Percentiles rank a stretch among this genome's conserved stretches.
Conservation (phyloP, 441 rosid genomes). For the Erysimum cheiri region DNA sequence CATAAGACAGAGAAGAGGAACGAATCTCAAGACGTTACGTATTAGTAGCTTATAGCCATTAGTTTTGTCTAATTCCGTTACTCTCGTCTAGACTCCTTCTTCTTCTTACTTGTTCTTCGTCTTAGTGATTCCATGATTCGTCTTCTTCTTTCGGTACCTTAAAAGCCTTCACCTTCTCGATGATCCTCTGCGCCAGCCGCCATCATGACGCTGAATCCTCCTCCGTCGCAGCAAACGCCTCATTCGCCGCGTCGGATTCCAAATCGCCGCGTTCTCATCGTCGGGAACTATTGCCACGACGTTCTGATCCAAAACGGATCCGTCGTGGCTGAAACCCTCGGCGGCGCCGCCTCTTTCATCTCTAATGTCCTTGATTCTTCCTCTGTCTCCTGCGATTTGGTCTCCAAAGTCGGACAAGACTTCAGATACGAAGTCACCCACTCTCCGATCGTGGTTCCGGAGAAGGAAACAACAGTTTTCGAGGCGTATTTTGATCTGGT, state of each 20-base stretch:
- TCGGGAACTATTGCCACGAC: slow-evolving; percentile 92
- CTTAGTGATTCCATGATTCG: background rate
- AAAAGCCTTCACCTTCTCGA: slow-evolving; percentile 33
- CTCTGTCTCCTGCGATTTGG: slow-evolving; percentile 54
- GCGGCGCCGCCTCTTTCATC: slow-evolving; percentile 93
- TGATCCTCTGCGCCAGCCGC: slow-evolving; percentile 44
- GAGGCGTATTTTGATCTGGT: slow-evolving; percentile 74
- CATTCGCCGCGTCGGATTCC: slow-evolving; percentile 33
- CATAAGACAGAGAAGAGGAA: slow-evolving; percentile 31
- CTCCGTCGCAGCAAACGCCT: slow-evolving; percentile 34
- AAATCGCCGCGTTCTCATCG: slow-evolving; percentile 63
- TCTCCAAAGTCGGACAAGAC: slow-evolving; percentile 78
- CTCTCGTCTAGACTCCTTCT: slow-evolving; percentile 17
- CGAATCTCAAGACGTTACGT: slow-evolving; percentile 43
- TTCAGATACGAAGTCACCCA: slow-evolving; percentile 58
- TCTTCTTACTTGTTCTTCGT: too few relatives aligned
- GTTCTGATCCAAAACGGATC: slow-evolving; percentile 62
- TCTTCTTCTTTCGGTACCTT: background rate
- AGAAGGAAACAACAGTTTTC: slow-evolving; percentile 67
- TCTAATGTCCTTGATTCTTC: slow-evolving; percentile 62
- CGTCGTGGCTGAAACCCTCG: slow-evolving; percentile 81
- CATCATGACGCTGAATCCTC: slow-evolving; percentile 41
- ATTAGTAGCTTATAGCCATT: slow-evolving; percentile 21
- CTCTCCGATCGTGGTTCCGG: slow-evolving; percentile 50
- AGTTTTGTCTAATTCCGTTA: slow-evolving; percentile 22